phyloP scores from a whole-genome alignment of 2,329 filamentous ascomycete species.

The Dactylellina drechsleri region DNA sequence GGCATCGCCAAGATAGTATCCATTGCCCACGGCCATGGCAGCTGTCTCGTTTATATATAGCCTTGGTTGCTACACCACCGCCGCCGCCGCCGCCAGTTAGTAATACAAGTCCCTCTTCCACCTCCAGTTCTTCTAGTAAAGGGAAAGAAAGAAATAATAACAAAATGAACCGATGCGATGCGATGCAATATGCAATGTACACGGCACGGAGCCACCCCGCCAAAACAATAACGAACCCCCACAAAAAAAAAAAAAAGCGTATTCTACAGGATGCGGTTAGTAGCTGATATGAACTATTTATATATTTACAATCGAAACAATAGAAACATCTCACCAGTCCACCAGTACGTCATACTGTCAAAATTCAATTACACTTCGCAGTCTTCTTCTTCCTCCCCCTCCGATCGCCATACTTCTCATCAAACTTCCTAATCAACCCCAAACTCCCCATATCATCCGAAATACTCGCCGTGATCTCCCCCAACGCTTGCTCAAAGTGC shows the following conservation, averaged over 20 bases:
- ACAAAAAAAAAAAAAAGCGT: background rate
- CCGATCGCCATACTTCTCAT: conserved; percentile 90
- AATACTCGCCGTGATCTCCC: conserved; percentile 90
- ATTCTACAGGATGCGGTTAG: conserved; percentile 14
- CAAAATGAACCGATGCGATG: background rate
- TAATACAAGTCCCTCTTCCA: background rate
- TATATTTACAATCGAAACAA: conserved; percentile 14
- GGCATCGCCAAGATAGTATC: background rate
- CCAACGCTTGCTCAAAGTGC: conserved; percentile 87
- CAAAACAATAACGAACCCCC: background rate
- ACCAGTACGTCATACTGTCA: background rate
- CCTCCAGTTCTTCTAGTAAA: no score
- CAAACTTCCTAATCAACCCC: conserved; percentile 89
- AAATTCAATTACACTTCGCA: conserved; percentile 63
- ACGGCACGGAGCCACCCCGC: conserved; percentile 8
- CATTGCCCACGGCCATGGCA: background rate
- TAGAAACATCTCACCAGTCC: background rate
- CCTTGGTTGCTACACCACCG: no score
- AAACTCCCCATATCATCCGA: conserved; percentile 92
- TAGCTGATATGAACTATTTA: conserved; percentile 16
- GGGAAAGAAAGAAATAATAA: background rate
- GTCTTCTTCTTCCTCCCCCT: conserved; percentile 73
- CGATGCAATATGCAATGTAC: conserved; percentile 8
- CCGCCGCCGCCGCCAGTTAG: background rate
- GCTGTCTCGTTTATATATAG: background rate